These are phyloP conservation scores for Phytophthora litchii DNA, from an alignment of 352 stramenopile genomes.

Conservation along the genomic window DNA sequence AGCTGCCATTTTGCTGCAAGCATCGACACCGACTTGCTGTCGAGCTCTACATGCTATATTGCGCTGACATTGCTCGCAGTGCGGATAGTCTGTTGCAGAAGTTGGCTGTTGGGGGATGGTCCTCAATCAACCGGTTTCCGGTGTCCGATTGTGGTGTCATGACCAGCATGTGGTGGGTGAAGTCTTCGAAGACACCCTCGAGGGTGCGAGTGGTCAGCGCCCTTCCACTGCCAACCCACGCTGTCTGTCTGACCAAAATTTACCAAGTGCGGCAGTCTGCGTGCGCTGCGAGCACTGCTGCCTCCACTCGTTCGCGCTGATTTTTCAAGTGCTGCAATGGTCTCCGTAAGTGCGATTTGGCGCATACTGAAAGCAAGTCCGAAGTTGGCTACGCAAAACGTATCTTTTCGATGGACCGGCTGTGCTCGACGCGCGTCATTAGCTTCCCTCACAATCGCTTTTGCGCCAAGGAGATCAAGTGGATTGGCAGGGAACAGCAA, in stretches of 20 bases:
- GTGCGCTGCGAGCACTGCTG: neutral
- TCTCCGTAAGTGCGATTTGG: constrained; percentile 8
- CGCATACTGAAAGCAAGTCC: constrained; percentile 10
- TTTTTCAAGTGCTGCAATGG: constrained; percentile 5
- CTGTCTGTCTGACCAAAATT: constrained; percentile 10
- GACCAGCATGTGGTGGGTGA: constrained; percentile 1
- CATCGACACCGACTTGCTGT: neutral
- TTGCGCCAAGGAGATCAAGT: constrained; percentile 24
- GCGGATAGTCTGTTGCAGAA: neutral
- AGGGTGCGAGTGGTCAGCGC: neutral
- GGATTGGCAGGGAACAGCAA: constrained; percentile 3
- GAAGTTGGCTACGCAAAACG: constrained; percentile 4
- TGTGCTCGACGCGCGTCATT: neutral
- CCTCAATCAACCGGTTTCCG: constrained; percentile 2
- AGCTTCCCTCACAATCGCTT: constrained; percentile 30
- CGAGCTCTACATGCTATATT: neutral
- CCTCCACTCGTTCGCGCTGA: constrained; percentile 10
- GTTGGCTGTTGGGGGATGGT: neutral
- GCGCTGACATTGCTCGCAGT: neutral
- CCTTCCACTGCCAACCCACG: neutral
- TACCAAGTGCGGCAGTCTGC: too few species aligned
- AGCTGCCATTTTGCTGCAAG: constrained; percentile 1
- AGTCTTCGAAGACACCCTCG: neutral
- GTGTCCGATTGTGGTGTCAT: neutral
- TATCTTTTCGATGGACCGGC: constrained; percentile 12